These are phyloP conservation scores for Graphilbum sp. DNA, from an alignment of 2,329 filamentous ascomycete species.

Conservation along the genomic window DNA sequence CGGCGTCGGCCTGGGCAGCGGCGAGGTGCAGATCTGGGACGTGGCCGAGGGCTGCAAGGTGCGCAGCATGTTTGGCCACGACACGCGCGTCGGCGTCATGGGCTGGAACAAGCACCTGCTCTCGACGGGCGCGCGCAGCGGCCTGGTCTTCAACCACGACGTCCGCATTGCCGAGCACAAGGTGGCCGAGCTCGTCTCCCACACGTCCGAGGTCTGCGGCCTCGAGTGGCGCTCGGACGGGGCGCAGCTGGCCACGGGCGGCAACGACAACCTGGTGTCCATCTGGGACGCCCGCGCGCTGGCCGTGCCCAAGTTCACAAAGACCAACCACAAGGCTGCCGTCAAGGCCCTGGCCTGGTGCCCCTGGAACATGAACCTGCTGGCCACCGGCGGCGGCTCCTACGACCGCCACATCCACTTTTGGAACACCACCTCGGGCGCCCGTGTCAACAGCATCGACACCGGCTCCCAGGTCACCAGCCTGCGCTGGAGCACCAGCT, in stretches of 20 bases:
- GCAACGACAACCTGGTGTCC: slow-evolving; percentile 96
- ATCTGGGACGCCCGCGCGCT: slow-evolving; percentile 97
- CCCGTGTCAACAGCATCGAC: slow-evolving; percentile 97
- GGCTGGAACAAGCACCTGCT: slow-evolving; percentile 98
- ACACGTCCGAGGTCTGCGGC: slow-evolving; percentile 95
- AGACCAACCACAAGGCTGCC: slow-evolving; percentile 98
- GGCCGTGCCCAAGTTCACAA: slow-evolving; percentile 91
- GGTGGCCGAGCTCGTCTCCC: slow-evolving; percentile 87
- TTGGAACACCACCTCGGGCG: slow-evolving; percentile 98
- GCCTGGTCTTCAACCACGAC: slow-evolving; percentile 96
- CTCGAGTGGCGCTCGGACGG: slow-evolving; percentile 96
- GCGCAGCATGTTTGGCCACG: slow-evolving; percentile 95
- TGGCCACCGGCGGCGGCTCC: slow-evolving; percentile 88
- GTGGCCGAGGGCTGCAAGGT: slow-evolving; percentile 90
- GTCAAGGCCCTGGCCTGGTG: slow-evolving; percentile 98
- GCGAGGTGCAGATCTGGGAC: slow-evolving; percentile 98
- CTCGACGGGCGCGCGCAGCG: slow-evolving; percentile 85
- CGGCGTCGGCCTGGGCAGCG: slow-evolving; percentile 81
- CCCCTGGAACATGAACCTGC: slow-evolving; percentile 94
- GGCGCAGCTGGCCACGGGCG: slow-evolving; percentile 89
- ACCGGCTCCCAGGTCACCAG: slow-evolving; percentile 95
- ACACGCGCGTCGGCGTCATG: slow-evolving; percentile 94
- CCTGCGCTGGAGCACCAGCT: slow-evolving; percentile 88
- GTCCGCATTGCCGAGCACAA: slow-evolving; percentile 97
- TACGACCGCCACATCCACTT: slow-evolving; percentile 99